Evolutionary conservation across 2,329 filamentous ascomycete species (phyloP), one percentile per base, ranked within the genome.

Genomic region (Fusarium anguioides): DNA sequence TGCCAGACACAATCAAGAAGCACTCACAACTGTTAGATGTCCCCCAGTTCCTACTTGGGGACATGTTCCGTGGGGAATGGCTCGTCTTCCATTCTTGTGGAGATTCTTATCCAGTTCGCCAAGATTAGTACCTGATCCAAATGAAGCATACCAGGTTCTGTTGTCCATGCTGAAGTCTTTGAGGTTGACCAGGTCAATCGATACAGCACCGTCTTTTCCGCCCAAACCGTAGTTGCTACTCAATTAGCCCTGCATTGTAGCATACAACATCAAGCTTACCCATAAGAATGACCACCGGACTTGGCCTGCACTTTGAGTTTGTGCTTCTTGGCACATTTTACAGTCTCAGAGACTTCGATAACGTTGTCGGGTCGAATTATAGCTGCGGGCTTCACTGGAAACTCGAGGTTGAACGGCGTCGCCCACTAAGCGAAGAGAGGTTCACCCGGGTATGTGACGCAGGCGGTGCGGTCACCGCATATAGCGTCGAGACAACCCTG

Each of bases 231-330:
- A 77, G 59, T 81, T 81, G 17, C 79, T 81, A 24, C 15, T 4
- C 4, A 2, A 4, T 63, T 3, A 66, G 37, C 40, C 8, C 12
- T 24, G 8, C 6, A 2, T 2, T 3, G 2, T 1, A 5, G 0
- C 4, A 20, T 3, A 5, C 0, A 29, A 42, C 1, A 7, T 1
- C 7, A 1, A n/a, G 61, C 82, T 69, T 74, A 85, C 84, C 80
- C 87, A 64, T 88, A 91, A 0, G 87, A 90, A 70, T 91, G 89
- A 0, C 89, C 89, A 6, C 88, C 89, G 3, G 86, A 88, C 65
- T 82, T 86, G 21, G 88, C 84, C 71, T 90, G 87, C 0, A 90
- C 86, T 65, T 85, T 84, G 50, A 86, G 75, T 8, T 78, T 77
- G 57, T 80, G 78, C 23, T 81, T 63, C 4, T 73, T 78, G 7